phyloP scores from a whole-genome alignment of 768 basidiomycete species.

The Phlebiopsis gigantea region DNA sequence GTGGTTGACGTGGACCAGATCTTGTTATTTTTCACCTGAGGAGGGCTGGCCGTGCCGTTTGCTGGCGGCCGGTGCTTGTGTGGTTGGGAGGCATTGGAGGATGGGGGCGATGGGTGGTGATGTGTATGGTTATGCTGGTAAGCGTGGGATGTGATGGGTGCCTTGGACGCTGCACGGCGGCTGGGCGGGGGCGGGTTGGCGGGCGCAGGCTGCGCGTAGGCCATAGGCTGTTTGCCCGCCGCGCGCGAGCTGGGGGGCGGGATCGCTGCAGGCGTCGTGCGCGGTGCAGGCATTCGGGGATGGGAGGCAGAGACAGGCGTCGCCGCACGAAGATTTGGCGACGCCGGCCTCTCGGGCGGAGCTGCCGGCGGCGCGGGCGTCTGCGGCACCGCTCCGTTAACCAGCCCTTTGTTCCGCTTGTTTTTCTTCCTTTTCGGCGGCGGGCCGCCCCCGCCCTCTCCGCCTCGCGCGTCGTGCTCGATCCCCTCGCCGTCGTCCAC shows the following conservation, averaged over 20 bases:
- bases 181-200: constrained; percentile 29
- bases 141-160: constrained; percentile 47
- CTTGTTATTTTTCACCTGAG: constrained; percentile 58
- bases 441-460: constrained; percentile 14
- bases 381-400: neutral
- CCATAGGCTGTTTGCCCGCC: constrained; percentile 91
- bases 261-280: constrained; percentile 35
- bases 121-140: constrained; percentile 46
- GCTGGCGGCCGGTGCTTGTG: constrained; percentile 34
- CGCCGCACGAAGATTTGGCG: constrained; percentile 24
- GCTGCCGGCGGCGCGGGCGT: constrained; percentile 6
- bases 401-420: neutral
- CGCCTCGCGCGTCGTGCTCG: constrained; percentile 27
- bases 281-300: constrained; percentile 40
- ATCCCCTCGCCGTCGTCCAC: constrained; percentile 36
- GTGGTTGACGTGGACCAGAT: constrained; percentile 92
- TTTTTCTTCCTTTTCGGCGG: constrained; percentile 14
- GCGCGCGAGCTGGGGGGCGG: constrained; percentile 75
- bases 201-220: constrained; percentile 45
- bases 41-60: constrained; percentile 24
- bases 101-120: constrained; percentile 51
- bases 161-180: constrained; percentile 43
- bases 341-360: constrained; percentile 15
- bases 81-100: constrained; percentile 34
- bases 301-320: constrained; percentile 30